These are phyloP conservation scores for Geotrichum candidum DNA, from an alignment of 1,139 yeast species.

Conservation along the genomic window DNA sequence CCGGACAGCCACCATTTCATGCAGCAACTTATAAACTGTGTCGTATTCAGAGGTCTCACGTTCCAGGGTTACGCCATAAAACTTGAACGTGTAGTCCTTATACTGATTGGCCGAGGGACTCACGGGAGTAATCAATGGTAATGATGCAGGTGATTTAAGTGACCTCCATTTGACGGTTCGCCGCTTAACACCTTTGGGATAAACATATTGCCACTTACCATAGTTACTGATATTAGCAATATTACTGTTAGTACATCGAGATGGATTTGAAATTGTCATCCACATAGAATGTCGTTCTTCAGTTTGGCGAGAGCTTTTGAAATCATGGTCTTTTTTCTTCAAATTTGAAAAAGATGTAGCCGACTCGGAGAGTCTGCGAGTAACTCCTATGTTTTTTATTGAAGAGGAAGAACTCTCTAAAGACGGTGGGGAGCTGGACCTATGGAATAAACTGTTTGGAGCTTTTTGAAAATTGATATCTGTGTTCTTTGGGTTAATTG, in stretches of 20 bases:
- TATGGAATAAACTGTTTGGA: neutral
- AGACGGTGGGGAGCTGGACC: neutral
- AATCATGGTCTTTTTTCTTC: slow-evolving; percentile 3
- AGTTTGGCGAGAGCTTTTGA: neutral
- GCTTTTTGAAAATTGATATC: neutral
- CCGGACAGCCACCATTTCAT: slow-evolving; percentile 83
- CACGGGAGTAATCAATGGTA: slow-evolving; percentile 72
- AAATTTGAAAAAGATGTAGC: neutral
- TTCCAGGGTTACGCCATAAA: slow-evolving; percentile 58
- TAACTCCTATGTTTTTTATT: neutral
- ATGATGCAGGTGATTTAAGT: slow-evolving; percentile 83
- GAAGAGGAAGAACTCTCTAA: neutral
- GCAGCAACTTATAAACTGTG: slow-evolving; percentile 58
- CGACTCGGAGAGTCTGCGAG: neutral
- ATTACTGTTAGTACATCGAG: slow-evolving; percentile 25
- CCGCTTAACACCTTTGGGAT: slow-evolving; percentile 62
- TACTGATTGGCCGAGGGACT: slow-evolving; percentile 70
- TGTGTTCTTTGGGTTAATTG: neutral
- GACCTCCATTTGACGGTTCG: slow-evolving; percentile 86
- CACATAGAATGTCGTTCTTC: slow-evolving; percentile 23
- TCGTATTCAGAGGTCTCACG: slow-evolving; percentile 49
- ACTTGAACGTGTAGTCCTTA: slow-evolving; percentile 43
- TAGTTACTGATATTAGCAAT: slow-evolving; percentile 34
- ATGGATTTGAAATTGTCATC: slow-evolving; percentile 31
- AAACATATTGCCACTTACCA: slow-evolving; percentile 84